A percentile compares a stretch with the other conserved stretches of the same genome.
phyloP scores from a whole-genome alignment of 306 rosid genomes.

The Fagus crenata region DNA sequence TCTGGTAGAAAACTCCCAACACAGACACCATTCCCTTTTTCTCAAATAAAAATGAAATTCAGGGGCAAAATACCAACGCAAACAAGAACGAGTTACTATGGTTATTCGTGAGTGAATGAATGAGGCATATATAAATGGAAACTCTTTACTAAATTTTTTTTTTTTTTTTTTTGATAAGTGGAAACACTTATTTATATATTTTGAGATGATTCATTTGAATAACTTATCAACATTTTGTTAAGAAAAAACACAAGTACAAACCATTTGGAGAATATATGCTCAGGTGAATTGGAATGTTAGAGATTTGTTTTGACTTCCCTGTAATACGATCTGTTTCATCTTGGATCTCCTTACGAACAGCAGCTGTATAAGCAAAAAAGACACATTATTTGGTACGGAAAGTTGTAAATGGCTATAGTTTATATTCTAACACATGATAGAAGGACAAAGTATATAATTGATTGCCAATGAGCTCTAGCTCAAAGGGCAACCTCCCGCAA shows the following conservation, averaged over 20 bases:
- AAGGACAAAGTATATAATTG: neutral
- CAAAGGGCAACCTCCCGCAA: too few relatives aligned
- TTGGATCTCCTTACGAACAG: conserved; percentile 89
- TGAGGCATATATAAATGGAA: neutral
- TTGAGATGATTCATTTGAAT: neutral
- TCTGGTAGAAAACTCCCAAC: neutral
- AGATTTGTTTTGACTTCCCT: conserved; percentile 87
- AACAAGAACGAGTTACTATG: neutral
- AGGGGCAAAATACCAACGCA: neutral
- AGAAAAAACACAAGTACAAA: conserved; percentile 39
- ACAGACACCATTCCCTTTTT: neutral
- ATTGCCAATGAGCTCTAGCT: neutral
- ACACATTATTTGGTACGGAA: conserved; percentile 3
- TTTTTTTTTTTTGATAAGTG: too few relatives aligned
- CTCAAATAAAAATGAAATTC: neutral
- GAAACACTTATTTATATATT: too few relatives aligned
- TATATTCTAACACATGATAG: neutral
- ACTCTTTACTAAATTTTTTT: too few relatives aligned
- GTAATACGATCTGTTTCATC: conserved; percentile 98
- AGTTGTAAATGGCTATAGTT: neutral
- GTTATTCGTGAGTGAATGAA: neutral
- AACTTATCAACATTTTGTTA: neutral
- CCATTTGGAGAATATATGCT: conserved; percentile 99
- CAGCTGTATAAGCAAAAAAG: conserved; percentile 51
- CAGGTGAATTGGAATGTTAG: conserved; percentile 90